Base-by-base conservation (phyloP, 1,139 yeast genomes). In the Kodamaea anthophila region DNA sequence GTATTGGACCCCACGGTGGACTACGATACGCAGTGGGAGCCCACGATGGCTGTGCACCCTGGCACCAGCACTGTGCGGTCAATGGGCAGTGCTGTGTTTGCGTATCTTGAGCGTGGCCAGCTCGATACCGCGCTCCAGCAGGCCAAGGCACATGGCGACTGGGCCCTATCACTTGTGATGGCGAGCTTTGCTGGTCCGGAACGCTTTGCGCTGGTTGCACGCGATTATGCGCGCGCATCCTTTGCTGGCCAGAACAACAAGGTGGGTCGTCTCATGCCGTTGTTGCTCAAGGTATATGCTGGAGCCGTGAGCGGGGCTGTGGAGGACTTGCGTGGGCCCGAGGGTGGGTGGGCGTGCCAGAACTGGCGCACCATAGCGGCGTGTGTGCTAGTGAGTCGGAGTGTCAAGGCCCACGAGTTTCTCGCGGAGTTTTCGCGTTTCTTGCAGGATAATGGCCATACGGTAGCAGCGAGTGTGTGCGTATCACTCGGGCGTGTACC, bases 81-180 rank as follows among this genome's bases (percentile, higher is more conserved):
- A 16, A 13, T 24, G 4, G 27, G 21, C n/a, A 21, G 53, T 28
- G 44, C 52, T 11, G 57, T 62, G 2, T 64, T 64, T 39, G 42
- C 48, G 16, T 47, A 61, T 32, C 38, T 83, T 30, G 81, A 76
- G 46, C 49, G 58, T 2, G 96, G 96, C 1, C 67, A 77, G 34
- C 70, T 76, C 14, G 76, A 73, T 13, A 70, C 66, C 3, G 96
- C 96, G 0, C 56, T 87, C 32, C 65, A 71, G 16, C 60, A 65
- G 34, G 75, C 93, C 2, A 52, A 86, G 18, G 65, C 71, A 2
- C 70, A 73, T 35, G 73, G 77, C 9, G 84, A 85, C 39, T 87
- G 87, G 83, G 76, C 94, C 0, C 65, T 87, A 50, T 83, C 95
- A 0, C 53, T 88, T 33, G 55, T 86, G 23, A 60, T 88, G 34